These are phyloP conservation scores for Mycena capillaripes DNA, from an alignment of 768 basidiomycete species.

Conservation along the genomic window DNA sequence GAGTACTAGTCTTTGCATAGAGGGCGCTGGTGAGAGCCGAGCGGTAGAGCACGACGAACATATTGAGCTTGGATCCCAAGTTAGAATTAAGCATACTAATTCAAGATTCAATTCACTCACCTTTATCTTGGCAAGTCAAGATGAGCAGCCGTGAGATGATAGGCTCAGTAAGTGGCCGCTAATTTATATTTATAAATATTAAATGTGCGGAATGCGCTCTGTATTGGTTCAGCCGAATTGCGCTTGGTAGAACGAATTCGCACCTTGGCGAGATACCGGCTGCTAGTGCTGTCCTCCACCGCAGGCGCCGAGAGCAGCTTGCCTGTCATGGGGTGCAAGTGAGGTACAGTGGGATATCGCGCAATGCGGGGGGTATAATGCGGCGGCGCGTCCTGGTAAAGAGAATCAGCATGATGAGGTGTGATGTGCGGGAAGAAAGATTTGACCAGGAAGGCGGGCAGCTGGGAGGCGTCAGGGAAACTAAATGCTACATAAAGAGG, in stretches of 20 bases:
- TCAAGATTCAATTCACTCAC: too few relatives aligned
- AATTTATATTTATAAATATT: too few relatives aligned
- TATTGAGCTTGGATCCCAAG: too few relatives aligned
- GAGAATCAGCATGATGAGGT: neutral
- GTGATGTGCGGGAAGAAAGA: conserved; percentile 22
- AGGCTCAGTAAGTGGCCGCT: conserved; percentile 10
- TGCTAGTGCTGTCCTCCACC: neutral
- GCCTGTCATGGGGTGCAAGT: conserved; percentile 11
- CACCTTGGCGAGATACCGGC: conserved; percentile 6
- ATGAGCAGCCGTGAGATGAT: conserved; percentile 10
- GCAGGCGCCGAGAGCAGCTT: conserved; percentile 13
- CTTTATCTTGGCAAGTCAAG: conserved; percentile 1
- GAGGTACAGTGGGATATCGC: conserved; percentile 11
- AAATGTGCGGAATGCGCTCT: conserved; percentile 17
- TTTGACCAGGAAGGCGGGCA: conserved; percentile 17
- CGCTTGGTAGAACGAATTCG: too few relatives aligned
- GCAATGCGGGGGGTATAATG: conserved; percentile 12
- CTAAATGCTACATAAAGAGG: too few relatives aligned
- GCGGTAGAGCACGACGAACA: conserved; percentile 29
- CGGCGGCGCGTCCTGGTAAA: too few relatives aligned
- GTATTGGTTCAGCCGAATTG: neutral
- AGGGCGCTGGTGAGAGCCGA: conserved; percentile 29
- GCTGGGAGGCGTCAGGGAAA: too few relatives aligned
- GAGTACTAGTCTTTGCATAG: conserved; percentile 23
- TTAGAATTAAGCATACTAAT: too few relatives aligned